phyloP scores from a whole-genome alignment of 805 yeast genomes.

The Brettanomyces bruxellensis region DNA sequence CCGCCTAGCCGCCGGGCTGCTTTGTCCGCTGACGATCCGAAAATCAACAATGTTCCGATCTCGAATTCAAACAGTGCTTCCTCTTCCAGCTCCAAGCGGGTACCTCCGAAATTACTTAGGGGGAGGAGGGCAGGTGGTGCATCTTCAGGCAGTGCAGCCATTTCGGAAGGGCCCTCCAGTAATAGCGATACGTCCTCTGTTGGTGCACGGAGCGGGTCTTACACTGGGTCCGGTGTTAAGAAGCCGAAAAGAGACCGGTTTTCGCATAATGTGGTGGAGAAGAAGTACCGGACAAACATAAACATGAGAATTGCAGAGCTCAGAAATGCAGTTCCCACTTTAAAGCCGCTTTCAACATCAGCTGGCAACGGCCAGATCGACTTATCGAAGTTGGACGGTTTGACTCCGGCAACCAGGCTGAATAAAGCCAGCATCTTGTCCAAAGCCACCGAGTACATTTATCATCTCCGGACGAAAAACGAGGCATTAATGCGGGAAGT shows the following conservation, averaged over 20 bases:
- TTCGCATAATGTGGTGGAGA: conserved; percentile 74
- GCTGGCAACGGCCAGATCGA: conserved; percentile 14
- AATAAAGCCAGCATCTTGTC: conserved; percentile 72
- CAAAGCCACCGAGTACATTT: conserved; percentile 74
- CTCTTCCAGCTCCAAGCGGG: no score
- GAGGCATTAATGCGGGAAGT: conserved; percentile 41
- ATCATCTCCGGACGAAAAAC: conserved; percentile 59
- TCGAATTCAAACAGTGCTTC: no score
- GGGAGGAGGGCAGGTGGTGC: no score
- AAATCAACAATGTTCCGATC: no score
- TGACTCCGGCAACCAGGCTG: conserved; percentile 64
- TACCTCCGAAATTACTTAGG: no score
- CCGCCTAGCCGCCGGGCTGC: no score
- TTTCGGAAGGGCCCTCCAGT: no score
- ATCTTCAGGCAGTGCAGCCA: no score
- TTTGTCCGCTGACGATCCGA: no score
- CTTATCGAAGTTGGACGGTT: conserved; percentile 56
- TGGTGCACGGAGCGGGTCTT: no score
- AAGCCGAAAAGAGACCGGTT: conserved; percentile 47
- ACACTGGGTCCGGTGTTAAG: conserved; percentile 8
- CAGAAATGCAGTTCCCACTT: conserved; percentile 70
- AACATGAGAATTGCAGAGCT: conserved; percentile 61
- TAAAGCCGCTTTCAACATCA: conserved; percentile 46
- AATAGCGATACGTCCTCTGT: no score
- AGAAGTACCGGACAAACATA: conserved; percentile 70